Percentiles rank a stretch among this genome's conserved stretches.
These are phyloP conservation scores for Citrus sp. DNA, from an alignment of 345 rosid genomes.

Conservation along the genomic window DNA sequence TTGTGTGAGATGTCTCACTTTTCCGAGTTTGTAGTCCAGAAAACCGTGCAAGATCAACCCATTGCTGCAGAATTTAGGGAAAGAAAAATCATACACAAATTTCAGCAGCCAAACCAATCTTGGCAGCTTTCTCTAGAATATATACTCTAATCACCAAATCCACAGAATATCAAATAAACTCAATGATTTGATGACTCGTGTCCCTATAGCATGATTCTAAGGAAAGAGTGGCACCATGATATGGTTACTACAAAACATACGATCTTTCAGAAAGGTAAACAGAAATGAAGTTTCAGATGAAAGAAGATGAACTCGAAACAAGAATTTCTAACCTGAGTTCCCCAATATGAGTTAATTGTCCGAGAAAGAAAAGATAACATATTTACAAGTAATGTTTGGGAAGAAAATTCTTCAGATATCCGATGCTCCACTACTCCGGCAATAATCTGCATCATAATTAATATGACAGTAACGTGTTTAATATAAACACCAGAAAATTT, in stretches of 20 bases:
- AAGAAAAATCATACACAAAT: slow-evolving; percentile 3
- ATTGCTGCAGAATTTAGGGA: slow-evolving; percentile 59
- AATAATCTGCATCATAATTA: slow-evolving; percentile 59
- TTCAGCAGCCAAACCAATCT: not conserved
- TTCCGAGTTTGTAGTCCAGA: slow-evolving; percentile 75
- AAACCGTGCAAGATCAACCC: slow-evolving; percentile 90
- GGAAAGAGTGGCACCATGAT: not conserved
- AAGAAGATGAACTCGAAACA: not conserved
- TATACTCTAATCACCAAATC: not conserved
- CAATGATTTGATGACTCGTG: not conserved
- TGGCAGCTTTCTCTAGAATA: not conserved
- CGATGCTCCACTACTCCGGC: slow-evolving; percentile 93
- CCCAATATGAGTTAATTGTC: slow-evolving; percentile 84
- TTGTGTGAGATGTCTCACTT: slow-evolving; percentile 35
- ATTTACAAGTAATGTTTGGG: slow-evolving; percentile 75
- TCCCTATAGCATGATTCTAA: not conserved
- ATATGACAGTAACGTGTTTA: not conserved
- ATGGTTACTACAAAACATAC: not conserved
- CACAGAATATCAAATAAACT: not conserved
- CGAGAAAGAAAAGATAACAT: slow-evolving; percentile 79
- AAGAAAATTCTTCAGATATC: slow-evolving; percentile 68
- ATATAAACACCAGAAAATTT: not conserved
- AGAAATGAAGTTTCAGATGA: slow-evolving; percentile 8
- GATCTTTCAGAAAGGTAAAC: not conserved
- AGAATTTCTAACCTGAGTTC: slow-evolving; percentile 77